Percentiles rank a stretch among this genome's conserved stretches.
phyloP scores from a whole-genome alignment of 345 rosid genomes.

The Sapria himalayana region DNA sequence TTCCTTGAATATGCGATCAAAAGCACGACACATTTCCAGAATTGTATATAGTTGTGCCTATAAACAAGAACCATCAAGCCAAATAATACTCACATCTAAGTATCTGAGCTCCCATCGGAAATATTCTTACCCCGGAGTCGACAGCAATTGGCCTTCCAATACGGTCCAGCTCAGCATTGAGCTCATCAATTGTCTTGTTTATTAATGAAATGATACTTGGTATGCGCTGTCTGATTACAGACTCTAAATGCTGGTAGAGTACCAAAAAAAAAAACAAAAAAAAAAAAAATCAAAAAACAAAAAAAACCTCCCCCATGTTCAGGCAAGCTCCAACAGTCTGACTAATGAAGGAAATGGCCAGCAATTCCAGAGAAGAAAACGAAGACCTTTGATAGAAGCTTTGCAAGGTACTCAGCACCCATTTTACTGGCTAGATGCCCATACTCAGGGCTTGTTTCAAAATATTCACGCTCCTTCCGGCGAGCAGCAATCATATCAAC shows the following conservation, averaged over 20 bases:
- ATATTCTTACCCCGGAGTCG: slow-evolving; percentile 83
- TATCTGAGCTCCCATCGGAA: slow-evolving; percentile 4
- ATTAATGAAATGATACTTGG: slow-evolving; percentile 93
- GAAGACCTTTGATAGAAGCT: slow-evolving; percentile 77
- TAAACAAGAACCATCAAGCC: slow-evolving; percentile 2
- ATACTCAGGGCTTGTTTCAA: slow-evolving; percentile 92
- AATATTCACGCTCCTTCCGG: slow-evolving; percentile 78
- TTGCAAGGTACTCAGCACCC: slow-evolving; percentile 97
- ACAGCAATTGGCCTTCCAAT: slow-evolving; percentile 94
- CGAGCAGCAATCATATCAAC: slow-evolving; percentile 91
- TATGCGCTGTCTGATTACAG: slow-evolving; percentile 82
- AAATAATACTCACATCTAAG: slow-evolving; percentile 6
- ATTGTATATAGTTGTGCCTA: slow-evolving; percentile 95
- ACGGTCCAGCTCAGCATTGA: slow-evolving; percentile 89
- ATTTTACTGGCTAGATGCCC: slow-evolving; percentile 83
- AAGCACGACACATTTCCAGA: slow-evolving; percentile 87
- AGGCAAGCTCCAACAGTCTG: not conserved
- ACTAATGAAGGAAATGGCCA: not conserved
- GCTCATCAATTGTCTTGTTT: slow-evolving; percentile 87
- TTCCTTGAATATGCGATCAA: slow-evolving; percentile 93
- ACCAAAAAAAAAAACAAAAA: slow-evolving; percentile 1
- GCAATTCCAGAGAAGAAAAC: not conserved
- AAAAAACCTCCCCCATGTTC: not conserved
- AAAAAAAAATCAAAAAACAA: slow-evolving; percentile 6
- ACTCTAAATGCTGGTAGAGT: slow-evolving; percentile 58